Evolutionary conservation across 306 rosid genomes (phyloP), one percentile per base, ranked within the genome.

Genomic region (Prunus salicina): DNA sequence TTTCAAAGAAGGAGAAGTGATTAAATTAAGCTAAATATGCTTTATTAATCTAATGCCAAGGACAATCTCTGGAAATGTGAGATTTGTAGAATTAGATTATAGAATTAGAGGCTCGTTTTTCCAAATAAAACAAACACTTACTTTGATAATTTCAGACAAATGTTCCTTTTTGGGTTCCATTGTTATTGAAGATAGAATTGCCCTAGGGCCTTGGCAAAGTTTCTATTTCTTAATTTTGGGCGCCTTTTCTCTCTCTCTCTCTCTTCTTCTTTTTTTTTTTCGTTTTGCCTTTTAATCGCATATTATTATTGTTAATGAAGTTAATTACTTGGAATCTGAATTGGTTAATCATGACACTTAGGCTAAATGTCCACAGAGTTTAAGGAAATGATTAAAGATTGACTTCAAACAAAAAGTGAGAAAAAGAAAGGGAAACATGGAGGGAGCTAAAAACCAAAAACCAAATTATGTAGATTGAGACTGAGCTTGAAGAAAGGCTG

Each of bases 401-500:
- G 60, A 19, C 67, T 72, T 43, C 16, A 16, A 57, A 72, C n/a
- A 24, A 60, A 73, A 73, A 27, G 6, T 43, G 14, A 10, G 68
- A 20, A 11, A n/a, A 69, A 49, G 28, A 34, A 73, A 18, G 49
- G n/a, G 46, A 73, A 73, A 25, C 56, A 60, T 72, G 66, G 34
- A 72, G 18, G 64, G 15, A 51, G 49, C 43, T 5, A 61, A 0
- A 2, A 7, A 55, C 73, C 75, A 19, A 41, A 25, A 57, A 16
- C 34, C 25, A 61, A 67, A 86, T 72, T 80, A 76, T 77, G 72
- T 58, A 53, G 80, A 72, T 78, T 61, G 81, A 73, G 83, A 73
- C 78, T 73, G 72, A 60, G 30, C 64, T 74, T 79, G 69, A 56
- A 20, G 28, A 78, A 75, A 79, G 64, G 81, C 64, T 20, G 53